phyloP scores from a whole-genome alignment of 2,329 filamentous ascomycete genomes.

The Beauveria pseudobassiana region DNA sequence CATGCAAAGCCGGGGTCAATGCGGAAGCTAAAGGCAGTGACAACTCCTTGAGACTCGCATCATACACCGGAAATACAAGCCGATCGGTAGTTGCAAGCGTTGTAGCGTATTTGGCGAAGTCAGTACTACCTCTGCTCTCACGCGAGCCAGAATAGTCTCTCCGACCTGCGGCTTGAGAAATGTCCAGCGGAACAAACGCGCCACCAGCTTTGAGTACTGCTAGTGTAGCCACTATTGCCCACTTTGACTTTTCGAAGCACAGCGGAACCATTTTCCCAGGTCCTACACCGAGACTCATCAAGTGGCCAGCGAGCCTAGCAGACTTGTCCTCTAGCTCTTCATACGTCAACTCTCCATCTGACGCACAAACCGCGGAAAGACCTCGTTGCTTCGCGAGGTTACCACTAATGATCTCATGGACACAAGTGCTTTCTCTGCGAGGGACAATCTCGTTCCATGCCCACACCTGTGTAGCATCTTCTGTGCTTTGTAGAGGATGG shows the following conservation, averaged over 20 bases:
- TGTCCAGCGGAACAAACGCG: constrained; percentile 33
- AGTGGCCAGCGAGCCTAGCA: background rate
- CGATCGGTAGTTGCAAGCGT: background rate
- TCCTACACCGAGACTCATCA: constrained; percentile 16
- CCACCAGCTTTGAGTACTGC: constrained; percentile 38
- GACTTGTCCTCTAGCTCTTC: constrained; percentile 12
- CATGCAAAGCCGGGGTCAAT: background rate
- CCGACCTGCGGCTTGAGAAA: background rate
- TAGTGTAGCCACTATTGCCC: constrained; percentile 21
- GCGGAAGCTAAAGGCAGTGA: background rate
- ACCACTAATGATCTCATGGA: background rate
- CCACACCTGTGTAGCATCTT: background rate
- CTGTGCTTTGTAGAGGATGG: background rate
- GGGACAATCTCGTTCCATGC: background rate
- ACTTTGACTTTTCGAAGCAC: constrained; percentile 24
- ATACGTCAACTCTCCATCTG: constrained; percentile 38
- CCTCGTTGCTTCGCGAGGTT: background rate
- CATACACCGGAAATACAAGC: background rate
- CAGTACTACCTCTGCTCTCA: background rate
- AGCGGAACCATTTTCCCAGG: constrained; percentile 21
- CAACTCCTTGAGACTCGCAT: background rate
- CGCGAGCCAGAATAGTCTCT: background rate
- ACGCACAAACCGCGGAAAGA: constrained; percentile 33
- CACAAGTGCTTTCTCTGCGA: background rate
- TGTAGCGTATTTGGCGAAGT: background rate